Evolutionary conservation across 2,329 filamentous ascomycete species (phyloP).

Genomic region (Sporothrix euskadiensis): DNA sequence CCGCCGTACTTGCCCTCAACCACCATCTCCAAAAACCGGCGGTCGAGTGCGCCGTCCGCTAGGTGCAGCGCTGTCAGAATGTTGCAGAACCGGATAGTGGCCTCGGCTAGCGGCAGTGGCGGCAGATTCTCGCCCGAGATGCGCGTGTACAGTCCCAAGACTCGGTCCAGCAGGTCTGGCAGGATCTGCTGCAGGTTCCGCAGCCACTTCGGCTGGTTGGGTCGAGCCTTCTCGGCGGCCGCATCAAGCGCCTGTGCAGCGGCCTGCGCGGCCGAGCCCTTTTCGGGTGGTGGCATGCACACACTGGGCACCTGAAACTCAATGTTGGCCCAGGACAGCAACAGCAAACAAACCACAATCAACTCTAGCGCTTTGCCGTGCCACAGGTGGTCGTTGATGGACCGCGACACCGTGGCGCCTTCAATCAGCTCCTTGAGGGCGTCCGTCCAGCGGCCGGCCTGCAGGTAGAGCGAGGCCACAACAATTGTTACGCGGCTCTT

Average conservation of each 20-base stretch:
- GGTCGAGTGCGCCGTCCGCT: constrained; percentile 62
- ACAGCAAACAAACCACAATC: constrained; percentile 76
- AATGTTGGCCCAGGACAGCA: constrained; percentile 80
- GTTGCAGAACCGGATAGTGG: constrained; percentile 71
- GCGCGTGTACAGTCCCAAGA: constrained; percentile 70
- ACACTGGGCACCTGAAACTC: constrained; percentile 74
- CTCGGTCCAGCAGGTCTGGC: constrained; percentile 73
- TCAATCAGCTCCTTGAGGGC: constrained; percentile 82
- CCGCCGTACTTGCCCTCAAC: constrained; percentile 61
- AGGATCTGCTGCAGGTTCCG: constrained; percentile 60
- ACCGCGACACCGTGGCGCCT: constrained; percentile 73
- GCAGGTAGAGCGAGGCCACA: constrained; percentile 81
- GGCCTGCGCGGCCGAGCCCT: constrained; percentile 38
- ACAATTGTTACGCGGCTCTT: constrained; percentile 78
- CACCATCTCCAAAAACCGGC: constrained; percentile 62
- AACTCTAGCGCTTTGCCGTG: constrained; percentile 93
- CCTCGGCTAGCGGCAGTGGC: constrained; percentile 69
- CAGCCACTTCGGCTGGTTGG: constrained; percentile 54
- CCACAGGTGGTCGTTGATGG: constrained; percentile 91
- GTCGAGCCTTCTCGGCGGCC: constrained; percentile 45
- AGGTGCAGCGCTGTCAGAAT: constrained; percentile 67
- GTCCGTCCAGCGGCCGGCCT: constrained; percentile 86
- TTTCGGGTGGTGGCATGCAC: constrained; percentile 55
- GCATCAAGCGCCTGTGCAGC: constrained; percentile 40
- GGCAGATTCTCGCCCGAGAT: constrained; percentile 71